Evolutionary conservation across 83 land plant genomes (phyloP).

Genomic region (Larix sibirica): DNA sequence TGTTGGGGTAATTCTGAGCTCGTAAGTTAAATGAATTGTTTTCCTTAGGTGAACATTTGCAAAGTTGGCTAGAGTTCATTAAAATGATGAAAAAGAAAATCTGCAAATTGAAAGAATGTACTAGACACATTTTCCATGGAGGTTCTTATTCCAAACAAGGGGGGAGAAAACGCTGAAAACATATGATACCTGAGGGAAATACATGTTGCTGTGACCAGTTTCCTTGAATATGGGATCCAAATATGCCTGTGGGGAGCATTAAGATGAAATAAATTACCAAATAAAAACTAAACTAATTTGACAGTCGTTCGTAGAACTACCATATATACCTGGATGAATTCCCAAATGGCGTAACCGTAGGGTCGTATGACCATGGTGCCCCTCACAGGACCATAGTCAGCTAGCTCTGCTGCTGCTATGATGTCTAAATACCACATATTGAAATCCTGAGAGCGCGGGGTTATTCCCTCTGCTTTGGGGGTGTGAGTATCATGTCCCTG

Average conservation of each 20-base stretch:
- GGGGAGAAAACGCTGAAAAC: background rate
- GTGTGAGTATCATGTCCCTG: too few relatives aligned
- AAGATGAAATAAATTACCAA: background rate
- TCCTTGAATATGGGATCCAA: conserved; percentile 94
- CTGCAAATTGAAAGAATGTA: too few relatives aligned
- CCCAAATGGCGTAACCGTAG: conserved; percentile 99
- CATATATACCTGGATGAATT: conserved; percentile 74
- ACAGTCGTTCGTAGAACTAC: background rate
- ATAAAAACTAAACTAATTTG: background rate
- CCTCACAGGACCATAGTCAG: conserved; percentile 97
- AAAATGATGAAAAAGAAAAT: too few relatives aligned
- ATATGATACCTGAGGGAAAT: conserved; percentile 85
- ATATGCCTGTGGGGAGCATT: conserved; percentile 25
- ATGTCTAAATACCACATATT: conserved; percentile 96
- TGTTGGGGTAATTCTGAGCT: too few relatives aligned
- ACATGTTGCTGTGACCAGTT: conserved; percentile 98
- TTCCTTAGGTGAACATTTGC: too few relatives aligned
- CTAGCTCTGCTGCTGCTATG: conserved; percentile 87
- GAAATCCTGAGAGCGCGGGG: conserved; percentile 90
- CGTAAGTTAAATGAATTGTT: too few relatives aligned
- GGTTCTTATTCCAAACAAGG: too few relatives aligned
- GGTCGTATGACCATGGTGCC: conserved; percentile 99
- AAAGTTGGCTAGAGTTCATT: too few relatives aligned
- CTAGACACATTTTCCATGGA: too few relatives aligned
- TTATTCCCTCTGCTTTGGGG: conserved; percentile 38